Conservation (phyloP, 768 basidiomycete genomes). For the Boletus vinaceobasis region DNA sequence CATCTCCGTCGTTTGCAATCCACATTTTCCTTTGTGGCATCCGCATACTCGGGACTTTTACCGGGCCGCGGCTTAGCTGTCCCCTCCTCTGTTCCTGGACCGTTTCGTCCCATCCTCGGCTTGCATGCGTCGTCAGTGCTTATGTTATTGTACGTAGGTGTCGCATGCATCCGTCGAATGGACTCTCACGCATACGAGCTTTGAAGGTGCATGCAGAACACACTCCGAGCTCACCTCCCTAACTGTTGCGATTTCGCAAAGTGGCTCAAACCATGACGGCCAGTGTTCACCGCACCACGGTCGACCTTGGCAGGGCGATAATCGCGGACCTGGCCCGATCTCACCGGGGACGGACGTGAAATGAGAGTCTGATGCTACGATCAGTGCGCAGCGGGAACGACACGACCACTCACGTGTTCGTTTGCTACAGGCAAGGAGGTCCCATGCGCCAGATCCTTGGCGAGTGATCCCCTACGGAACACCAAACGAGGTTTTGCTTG, state of each 20-base stretch:
- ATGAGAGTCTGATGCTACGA: background rate
- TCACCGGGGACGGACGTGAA: background rate
- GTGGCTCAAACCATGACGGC: no score
- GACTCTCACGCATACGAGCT: background rate
- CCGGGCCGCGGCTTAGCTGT: background rate
- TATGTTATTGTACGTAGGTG: background rate
- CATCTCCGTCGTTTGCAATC: background rate
- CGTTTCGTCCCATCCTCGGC: background rate
- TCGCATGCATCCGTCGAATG: background rate
- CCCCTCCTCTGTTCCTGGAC: background rate
- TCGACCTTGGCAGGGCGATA: background rate
- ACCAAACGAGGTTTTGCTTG: background rate
- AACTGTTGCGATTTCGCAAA: no score
- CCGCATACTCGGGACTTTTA: background rate
- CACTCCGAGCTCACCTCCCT: background rate
- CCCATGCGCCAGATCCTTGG: background rate
- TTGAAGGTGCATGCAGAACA: background rate
- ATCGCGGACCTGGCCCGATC: background rate
- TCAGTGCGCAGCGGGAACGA: background rate
- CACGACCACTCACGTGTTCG: background rate
- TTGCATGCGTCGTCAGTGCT: no score
- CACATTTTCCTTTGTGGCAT: no score
- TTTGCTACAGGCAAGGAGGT: background rate
- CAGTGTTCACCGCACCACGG: no score
- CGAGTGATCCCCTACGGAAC: no score